phyloP scores from a whole-genome alignment of 441 rosid genomes.

The Eutrema salsugineum region DNA sequence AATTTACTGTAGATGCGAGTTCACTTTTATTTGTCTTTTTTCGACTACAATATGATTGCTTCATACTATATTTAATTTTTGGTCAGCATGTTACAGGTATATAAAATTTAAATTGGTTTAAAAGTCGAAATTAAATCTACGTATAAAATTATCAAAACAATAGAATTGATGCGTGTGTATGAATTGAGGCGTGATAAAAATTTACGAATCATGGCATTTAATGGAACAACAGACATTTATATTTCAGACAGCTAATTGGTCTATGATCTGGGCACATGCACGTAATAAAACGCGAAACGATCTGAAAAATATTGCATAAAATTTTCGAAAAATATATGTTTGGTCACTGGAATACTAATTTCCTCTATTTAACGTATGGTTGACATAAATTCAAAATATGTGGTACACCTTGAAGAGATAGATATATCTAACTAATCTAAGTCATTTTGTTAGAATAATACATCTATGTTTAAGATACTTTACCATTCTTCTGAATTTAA shows the following conservation, averaged over 20 bases:
- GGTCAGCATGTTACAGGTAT: no score
- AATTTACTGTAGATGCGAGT: not conserved
- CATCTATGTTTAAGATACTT: no score
- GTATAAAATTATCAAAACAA: not conserved
- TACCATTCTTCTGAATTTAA: no score
- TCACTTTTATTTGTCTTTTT: not conserved
- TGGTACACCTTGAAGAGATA: not conserved
- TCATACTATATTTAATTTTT: not conserved
- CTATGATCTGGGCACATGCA: conserved; percentile 27
- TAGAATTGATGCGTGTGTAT: not conserved
- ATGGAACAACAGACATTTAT: conserved; percentile 33
- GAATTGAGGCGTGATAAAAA: conserved; percentile 2
- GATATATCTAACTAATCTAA: not conserved
- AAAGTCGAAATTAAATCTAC: no score
- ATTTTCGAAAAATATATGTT: no score
- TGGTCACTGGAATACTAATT: not conserved
- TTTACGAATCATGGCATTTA: conserved; percentile 16
- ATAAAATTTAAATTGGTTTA: no score
- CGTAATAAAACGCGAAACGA: conserved; percentile 7
- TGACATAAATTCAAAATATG: not conserved
- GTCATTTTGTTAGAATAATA: not conserved
- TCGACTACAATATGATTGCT: conserved; percentile 8
- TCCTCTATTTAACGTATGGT: not conserved
- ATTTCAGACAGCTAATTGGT: conserved; percentile 26
- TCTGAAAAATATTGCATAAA: not conserved